Percentiles rank a stretch among this genome's conserved stretches.
Conservation (phyloP, 2,329 filamentous ascomycete genomes). For the Apiospora malaysiana region DNA sequence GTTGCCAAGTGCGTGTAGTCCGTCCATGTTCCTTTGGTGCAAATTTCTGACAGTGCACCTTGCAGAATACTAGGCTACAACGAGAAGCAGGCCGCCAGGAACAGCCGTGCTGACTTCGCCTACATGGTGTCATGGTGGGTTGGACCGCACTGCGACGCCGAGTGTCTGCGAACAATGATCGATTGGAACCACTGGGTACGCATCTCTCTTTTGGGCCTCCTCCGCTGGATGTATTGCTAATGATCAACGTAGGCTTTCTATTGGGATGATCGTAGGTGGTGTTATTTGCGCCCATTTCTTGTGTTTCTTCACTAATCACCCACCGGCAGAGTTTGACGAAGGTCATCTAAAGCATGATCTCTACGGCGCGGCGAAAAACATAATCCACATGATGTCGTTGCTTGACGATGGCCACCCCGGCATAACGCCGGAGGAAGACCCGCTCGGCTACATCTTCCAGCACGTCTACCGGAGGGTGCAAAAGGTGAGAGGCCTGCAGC, state of each 20-base stretch:
- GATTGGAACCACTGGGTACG: constrained; percentile 38
- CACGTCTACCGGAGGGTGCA: constrained; percentile 34
- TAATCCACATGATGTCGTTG: constrained; percentile 30
- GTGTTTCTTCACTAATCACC: neutral
- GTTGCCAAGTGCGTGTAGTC: constrained; percentile 28
- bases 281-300: neutral
- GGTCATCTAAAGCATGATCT: constrained; percentile 36
- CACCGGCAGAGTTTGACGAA: constrained; percentile 37
- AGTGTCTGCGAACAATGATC: constrained; percentile 33
- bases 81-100: constrained; percentile 28
- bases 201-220: neutral
- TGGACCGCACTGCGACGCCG: constrained; percentile 31
- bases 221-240: neutral
- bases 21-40: neutral
- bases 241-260: constrained; percentile 14
- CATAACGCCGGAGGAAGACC: constrained; percentile 30
- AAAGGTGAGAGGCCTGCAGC: constrained; percentile 14
- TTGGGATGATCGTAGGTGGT: constrained; percentile 29
- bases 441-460: constrained; percentile 37
- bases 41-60: neutral
- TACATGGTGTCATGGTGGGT: constrained; percentile 34
- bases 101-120: constrained; percentile 32
- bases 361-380: constrained; percentile 31
- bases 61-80: constrained; percentile 29
- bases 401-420: constrained; percentile 33